These are phyloP conservation scores for Heteromeles arbutifolia DNA, from an alignment of 306 rosid genomes.

Conservation along the genomic window DNA sequence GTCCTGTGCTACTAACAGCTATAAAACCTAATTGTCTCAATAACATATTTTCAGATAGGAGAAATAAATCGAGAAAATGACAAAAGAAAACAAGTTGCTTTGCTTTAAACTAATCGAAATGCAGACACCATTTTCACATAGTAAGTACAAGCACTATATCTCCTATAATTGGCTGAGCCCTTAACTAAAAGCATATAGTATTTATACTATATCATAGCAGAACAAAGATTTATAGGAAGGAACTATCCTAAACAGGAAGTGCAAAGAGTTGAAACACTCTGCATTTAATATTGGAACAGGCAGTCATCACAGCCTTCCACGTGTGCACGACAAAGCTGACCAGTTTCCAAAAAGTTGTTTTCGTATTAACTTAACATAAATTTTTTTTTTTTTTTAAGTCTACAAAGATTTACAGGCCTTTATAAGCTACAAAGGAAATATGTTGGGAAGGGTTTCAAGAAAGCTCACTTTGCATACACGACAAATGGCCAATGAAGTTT, in stretches of 20 bases:
- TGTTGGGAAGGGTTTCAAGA: slow-evolving; percentile 1
- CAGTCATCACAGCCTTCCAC: background rate
- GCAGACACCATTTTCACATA: background rate
- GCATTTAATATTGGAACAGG: background rate
- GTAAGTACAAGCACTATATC: background rate
- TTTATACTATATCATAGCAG: background rate
- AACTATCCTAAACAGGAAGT: background rate
- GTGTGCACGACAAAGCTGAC: background rate
- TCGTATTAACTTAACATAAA: background rate
- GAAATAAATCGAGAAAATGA: background rate
- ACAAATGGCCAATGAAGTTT: slow-evolving; percentile 65
- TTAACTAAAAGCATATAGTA: background rate
- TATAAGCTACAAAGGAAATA: background rate
- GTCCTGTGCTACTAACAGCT: background rate
- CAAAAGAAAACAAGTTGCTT: background rate
- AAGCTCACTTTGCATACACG: slow-evolving; percentile 69
- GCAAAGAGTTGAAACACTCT: background rate
- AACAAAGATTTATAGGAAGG: background rate
- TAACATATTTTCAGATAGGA: background rate
- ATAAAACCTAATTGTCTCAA: background rate
- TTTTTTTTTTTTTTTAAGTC: background rate
- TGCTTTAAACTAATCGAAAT: background rate
- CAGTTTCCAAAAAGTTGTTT: background rate
- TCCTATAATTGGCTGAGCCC: background rate
- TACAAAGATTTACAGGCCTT: background rate